A percentile compares a stretch with the other conserved stretches of the same genome.
Evolutionary conservation across 2,329 filamentous ascomycete genomes (phyloP).

Genomic region (Dactylellina cionopaga): DNA sequence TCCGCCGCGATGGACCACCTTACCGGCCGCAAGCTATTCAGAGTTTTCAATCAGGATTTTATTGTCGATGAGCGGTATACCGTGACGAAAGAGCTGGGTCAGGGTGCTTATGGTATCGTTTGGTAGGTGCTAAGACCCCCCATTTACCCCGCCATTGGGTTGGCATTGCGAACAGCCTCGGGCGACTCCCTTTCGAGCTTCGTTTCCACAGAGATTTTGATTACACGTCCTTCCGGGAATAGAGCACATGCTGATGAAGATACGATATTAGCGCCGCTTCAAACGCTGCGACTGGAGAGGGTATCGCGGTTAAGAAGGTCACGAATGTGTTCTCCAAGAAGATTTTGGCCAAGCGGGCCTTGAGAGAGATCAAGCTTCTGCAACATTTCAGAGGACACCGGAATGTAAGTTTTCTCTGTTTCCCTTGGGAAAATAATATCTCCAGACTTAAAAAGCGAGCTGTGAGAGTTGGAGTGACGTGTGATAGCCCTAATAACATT

Average conservation of each 20-base stretch:
- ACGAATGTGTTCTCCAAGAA: slow-evolving; percentile 99
- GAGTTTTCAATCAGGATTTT: slow-evolving; percentile 99
- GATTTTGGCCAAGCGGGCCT: slow-evolving; percentile 95
- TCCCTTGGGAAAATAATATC: slow-evolving; percentile 3
- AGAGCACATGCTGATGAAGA: slow-evolving; percentile 21
- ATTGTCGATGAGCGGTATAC: slow-evolving; percentile 98
- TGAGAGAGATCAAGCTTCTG: slow-evolving; percentile 97
- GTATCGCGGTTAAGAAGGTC: slow-evolving; percentile 98
- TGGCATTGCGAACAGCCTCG: no score
- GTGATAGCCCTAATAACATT: slow-evolving; percentile 18
- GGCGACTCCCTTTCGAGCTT: no score
- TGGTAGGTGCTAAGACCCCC: slow-evolving; percentile 71
- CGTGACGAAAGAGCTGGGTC: slow-evolving; percentile 97
- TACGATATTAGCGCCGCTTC: slow-evolving; percentile 76
- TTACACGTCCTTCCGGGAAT: no score
- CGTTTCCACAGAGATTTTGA: no score
- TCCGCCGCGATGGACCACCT: slow-evolving; percentile 32
- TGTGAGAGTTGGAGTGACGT: neutral
- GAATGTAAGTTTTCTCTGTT: slow-evolving; percentile 70
- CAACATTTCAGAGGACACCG: slow-evolving; percentile 95
- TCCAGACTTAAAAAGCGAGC: neutral
- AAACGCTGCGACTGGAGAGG: slow-evolving; percentile 88
- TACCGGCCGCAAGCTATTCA: slow-evolving; percentile 86
- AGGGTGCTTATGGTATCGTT: slow-evolving; percentile 98
- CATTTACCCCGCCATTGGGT: slow-evolving; percentile 41